Evolutionary conservation across 176 grass and related monocot species (phyloP), one percentile per base, ranked within the genome.

Genomic region (Oryza rufipogon): DNA sequence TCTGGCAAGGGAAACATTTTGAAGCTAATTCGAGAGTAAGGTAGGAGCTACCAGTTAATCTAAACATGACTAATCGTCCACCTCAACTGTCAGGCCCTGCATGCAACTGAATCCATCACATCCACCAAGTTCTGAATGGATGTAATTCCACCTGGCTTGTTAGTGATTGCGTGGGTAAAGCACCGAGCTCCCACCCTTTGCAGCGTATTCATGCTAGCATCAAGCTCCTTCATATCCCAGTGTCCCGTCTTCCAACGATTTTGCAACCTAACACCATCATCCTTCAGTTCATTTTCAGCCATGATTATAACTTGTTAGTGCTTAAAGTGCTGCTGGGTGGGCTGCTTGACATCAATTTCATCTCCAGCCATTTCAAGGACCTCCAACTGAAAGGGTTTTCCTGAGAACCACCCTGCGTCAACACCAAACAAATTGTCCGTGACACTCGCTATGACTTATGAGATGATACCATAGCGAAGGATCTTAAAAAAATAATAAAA

Each of bases 211-310:
- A 9, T 42, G 41, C 41, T 42, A 42, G 33, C 34, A 36, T 36
- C 41, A 42, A 42, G 41, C 41, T 42, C 41, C 41, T 42, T 9
- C 41, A 42, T 6, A 42, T 42, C 41, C 41, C 41, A 42, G 41
- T 42, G 7, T 42, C 41, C 41, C 8, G 41, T 42, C 41, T 42
- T 42, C 41, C 7, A 42, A 42, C 1, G 41, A 42, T 42, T 42
- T 80, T 14, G 87, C 90, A 75, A 94, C 80, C 69, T 36, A 36
- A 86, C 25, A 71, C 88, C 95, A 66, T 84, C 86, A 56, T 97
- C 95, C 78, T 94, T 97, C 60, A 94, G 77, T 72, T 97, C 95
- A 80, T 97, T 97, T 73, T 97, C 95, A 42, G 90, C 93, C 67
- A 97, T 73, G 66, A 17, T 90, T 25, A 83, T 25, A 83, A 36